A percentile compares a stretch with the other conserved stretches of the same genome.
These are phyloP conservation scores for Lactarius deliciosus DNA, from an alignment of 768 basidiomycete species.

Conservation along the genomic window DNA sequence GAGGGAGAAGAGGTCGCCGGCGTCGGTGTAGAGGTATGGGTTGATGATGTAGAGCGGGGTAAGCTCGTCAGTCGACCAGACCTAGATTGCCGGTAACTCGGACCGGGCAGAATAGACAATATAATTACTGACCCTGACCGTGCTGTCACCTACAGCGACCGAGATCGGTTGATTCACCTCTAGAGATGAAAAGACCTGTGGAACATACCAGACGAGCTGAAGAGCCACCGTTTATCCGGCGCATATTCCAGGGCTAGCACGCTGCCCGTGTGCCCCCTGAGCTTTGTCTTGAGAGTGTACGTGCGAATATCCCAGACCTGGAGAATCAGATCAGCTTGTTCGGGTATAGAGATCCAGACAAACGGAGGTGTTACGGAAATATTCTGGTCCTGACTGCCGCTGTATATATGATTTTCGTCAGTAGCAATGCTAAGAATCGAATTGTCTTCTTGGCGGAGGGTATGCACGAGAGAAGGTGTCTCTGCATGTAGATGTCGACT, in stretches of 20 bases:
- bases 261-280: slow-evolving; percentile 82
- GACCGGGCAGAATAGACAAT: background rate
- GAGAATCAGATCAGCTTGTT: background rate
- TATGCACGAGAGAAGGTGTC: slow-evolving; percentile 20
- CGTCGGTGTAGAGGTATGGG: slow-evolving; percentile 75
- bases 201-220: slow-evolving; percentile 79
- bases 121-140: slow-evolving; percentile 62
- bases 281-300: slow-evolving; percentile 63
- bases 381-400: slow-evolving; percentile 28
- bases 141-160: slow-evolving; percentile 73
- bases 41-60: slow-evolving; percentile 67
- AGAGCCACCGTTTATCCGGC: slow-evolving; percentile 75
- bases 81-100: slow-evolving; percentile 41
- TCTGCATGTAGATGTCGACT: slow-evolving; percentile 22
- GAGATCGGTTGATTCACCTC: background rate
- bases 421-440: slow-evolving; percentile 25
- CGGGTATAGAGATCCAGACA: background rate
- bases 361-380: slow-evolving; percentile 22
- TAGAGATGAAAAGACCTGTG: background rate
- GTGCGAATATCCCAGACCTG: slow-evolving; percentile 86
- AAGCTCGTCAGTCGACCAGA: slow-evolving; percentile 78
- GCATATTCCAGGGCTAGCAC: slow-evolving; percentile 79
- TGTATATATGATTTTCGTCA: slow-evolving; percentile 26
- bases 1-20: slow-evolving; percentile 87
- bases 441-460: slow-evolving; percentile 21